A percentile compares a stretch with the other conserved stretches of the same genome.
Conservation (phyloP, 2,329 filamentous ascomycete genomes). For the Neofusicoccum umdonicola region DNA sequence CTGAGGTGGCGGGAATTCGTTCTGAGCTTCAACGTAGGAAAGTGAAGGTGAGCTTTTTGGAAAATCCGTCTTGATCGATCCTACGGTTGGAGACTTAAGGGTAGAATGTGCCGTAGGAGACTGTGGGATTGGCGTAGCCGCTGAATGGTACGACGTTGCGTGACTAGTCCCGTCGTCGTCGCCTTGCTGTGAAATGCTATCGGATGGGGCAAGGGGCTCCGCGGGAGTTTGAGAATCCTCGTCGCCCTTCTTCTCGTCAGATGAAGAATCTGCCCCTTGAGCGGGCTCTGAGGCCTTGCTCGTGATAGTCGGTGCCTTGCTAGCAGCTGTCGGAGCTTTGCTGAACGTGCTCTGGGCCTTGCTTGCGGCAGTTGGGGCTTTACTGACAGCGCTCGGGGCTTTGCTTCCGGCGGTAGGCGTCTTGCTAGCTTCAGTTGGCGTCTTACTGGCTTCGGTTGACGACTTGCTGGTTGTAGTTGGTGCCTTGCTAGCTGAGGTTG, state of each 20-base stretch:
- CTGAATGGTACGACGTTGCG: background rate
- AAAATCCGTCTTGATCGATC: background rate
- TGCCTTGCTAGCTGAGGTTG: background rate
- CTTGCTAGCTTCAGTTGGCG: background rate
- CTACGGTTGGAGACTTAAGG: background rate
- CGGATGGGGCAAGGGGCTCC: background rate
- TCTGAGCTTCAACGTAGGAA: slow-evolving; percentile 9
- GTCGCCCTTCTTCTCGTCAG: background rate
- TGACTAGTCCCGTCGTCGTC: slow-evolving; percentile 10
- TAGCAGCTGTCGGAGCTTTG: background rate
- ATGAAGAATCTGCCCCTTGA: background rate
- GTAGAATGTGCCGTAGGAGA: background rate
- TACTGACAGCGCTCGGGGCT: background rate
- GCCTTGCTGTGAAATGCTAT: slow-evolving; percentile 15
- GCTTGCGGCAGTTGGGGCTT: background rate
- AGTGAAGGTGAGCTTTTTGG: slow-evolving; percentile 6
- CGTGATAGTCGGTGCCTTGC: background rate
- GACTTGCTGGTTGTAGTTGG: background rate
- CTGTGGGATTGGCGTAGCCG: background rate
- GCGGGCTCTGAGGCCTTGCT: background rate
- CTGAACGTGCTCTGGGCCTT: background rate
- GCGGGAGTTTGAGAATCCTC: background rate
- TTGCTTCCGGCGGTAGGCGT: background rate
- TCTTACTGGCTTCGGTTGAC: background rate
- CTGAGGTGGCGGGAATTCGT: background rate